Evolutionary conservation across 2,329 filamentous ascomycete species (phyloP), one percentile per base, ranked within the genome.

Genomic region (Colletotrichum ledebouriae): DNA sequence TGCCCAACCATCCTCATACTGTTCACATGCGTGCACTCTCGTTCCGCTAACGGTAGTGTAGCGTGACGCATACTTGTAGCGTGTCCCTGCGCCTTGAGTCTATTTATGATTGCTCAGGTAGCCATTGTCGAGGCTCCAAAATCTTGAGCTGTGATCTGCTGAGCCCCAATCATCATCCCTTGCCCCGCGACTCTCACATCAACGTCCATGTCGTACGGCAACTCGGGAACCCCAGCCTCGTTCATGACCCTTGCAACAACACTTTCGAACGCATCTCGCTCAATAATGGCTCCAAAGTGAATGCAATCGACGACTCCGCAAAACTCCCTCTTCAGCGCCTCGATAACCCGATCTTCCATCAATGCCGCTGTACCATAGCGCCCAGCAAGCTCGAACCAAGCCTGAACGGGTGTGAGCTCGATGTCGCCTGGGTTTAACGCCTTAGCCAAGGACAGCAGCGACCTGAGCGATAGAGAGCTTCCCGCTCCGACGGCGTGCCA

Each of bases 361-460:
- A 85, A 75, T 15, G 78, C 60, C 11, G 71, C 77, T n/a, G 76
- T 70, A 22, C 81, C 80, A 71, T 82, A 85, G 42, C 77, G 73
- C 4, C 70, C 73, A 25, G 79, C 80, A 29, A 87, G 79, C 78
- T 87, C 85, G 73, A 87, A 87, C 85, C 84, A 87, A 1, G 81
- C 84, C 75, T 87, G 85, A 29, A 87, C 82, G 15, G 85, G 85
- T 33, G 84, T 81, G 44, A 86, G 73, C 73, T 86, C 84, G 17
- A 74, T 62, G 58, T 76, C 76, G 33, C 79, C 77, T 3, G 79
- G 77, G 73, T 82, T 84, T 25, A 86, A 77, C 47, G 80, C 79
- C 57, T 75, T 73, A 1, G 85, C 84, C 2, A 87, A 79, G n/a
- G 79, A 79, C 67, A 80, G 76, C 22, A 87, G 78, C 15, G 76